Percentiles rank a stretch among this genome's conserved stretches.
These are phyloP conservation scores for Guillardia theta DNA, from an alignment of 78 protist species.

Conservation along the genomic window DNA sequence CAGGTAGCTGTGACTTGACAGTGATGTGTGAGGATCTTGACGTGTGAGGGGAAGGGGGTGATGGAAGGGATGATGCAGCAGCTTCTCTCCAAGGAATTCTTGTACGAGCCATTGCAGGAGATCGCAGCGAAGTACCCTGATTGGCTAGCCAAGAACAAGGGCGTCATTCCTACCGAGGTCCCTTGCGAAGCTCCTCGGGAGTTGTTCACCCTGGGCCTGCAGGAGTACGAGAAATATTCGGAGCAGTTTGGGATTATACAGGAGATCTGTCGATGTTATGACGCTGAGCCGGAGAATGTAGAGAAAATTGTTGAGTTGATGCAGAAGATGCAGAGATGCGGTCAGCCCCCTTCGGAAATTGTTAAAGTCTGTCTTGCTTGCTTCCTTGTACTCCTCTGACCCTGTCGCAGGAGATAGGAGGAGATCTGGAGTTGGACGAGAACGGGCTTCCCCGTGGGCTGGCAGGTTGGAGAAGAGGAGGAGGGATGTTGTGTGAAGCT, in stretches of 20 bases:
- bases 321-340: not conserved
- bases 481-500: too few species aligned
- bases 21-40: not conserved
- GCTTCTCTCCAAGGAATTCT: not conserved
- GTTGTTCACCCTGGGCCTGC: not conserved
- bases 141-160: not conserved
- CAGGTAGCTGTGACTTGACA: not conserved
- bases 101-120: not conserved
- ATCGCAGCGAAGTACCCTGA: not conserved
- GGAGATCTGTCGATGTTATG: not conserved
- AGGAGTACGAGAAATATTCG: not conserved
- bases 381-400: not conserved
- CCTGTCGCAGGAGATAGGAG: not conserved
- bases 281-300: not conserved
- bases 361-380: not conserved
- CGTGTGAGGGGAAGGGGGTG: not conserved
- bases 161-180: not conserved
- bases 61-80: not conserved
- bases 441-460: not conserved
- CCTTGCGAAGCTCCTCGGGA: not conserved
- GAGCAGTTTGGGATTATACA: not conserved
- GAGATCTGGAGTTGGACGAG: not conserved
- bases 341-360: conserved; percentile 1
- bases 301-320: not conserved
- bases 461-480: too few species aligned